Percentiles rank a stretch among this genome's conserved stretches.
Conservation (phyloP, 352 stramenopile genomes). For the Phytophthora rubi region DNA sequence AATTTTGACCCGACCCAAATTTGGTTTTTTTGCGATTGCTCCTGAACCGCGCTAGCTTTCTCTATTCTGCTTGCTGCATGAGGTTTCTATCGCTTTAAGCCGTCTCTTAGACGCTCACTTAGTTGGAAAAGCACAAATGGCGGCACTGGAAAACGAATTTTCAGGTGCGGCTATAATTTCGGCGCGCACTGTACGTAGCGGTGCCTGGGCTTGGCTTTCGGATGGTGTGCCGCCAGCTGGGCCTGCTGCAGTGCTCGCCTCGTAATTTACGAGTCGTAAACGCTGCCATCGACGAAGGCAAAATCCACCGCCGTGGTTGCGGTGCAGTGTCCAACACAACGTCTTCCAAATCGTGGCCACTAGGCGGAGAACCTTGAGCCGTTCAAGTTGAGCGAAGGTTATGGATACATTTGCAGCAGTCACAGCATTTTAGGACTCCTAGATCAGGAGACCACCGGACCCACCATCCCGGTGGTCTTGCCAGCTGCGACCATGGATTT, state of each 20-base stretch:
- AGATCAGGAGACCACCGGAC: conserved; percentile 15
- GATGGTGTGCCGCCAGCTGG: conserved; percentile 20
- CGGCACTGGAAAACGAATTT: too few species aligned
- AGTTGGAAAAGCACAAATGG: too few species aligned
- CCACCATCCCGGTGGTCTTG: conserved; percentile 20
- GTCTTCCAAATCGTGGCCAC: conserved; percentile 9
- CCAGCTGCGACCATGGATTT: not conserved
- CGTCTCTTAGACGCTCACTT: too few species aligned
- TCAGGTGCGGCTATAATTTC: too few species aligned
- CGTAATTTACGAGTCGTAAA: conserved; percentile 15
- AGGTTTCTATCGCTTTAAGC: too few species aligned
- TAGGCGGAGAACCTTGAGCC: not conserved
- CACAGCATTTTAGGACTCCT: not conserved
- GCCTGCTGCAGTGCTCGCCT: not conserved
- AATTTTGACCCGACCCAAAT: too few species aligned
- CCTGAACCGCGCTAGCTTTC: too few species aligned
- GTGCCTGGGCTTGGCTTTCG: conserved; percentile 2
- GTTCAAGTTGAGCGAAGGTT: conserved; percentile 5
- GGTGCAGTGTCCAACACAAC: conserved; percentile 18
- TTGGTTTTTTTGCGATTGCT: too few species aligned
- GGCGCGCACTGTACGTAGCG: too few species aligned
- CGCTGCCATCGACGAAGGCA: conserved; percentile 11
- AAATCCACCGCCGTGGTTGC: not conserved
- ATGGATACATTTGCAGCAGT: not conserved
- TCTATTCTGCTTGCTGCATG: too few species aligned